These are phyloP conservation scores for Calycina herbarum DNA, from an alignment of 2,329 filamentous ascomycete species.

Conservation along the genomic window DNA sequence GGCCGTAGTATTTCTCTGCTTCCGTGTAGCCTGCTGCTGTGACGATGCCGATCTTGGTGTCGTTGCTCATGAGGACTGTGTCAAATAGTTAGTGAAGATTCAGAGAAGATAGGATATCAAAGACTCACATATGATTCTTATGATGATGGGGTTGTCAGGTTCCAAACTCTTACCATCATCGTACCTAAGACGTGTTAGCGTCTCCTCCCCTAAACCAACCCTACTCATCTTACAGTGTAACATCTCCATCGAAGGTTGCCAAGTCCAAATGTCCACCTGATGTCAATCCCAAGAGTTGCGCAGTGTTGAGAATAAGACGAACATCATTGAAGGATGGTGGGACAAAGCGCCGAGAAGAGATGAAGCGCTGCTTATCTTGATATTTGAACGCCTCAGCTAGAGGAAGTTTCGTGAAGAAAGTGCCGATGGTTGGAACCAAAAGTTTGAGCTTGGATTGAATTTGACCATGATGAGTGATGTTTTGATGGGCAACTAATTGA, in stretches of 20 bases:
- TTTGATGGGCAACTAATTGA: conserved; percentile 67
- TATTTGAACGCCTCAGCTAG: conserved; percentile 89
- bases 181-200: conserved; percentile 43
- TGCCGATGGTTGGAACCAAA: conserved; percentile 86
- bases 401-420: conserved; percentile 86
- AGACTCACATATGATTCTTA: conserved; percentile 52
- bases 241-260: conserved; percentile 95
- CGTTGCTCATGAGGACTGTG: conserved; percentile 69
- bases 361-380: conserved; percentile 82
- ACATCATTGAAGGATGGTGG: conserved; percentile 97
- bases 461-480: conserved; percentile 50
- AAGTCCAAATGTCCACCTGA: conserved; percentile 72
- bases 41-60: conserved; percentile 89
- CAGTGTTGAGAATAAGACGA: conserved; percentile 87
- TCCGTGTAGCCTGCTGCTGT: conserved; percentile 95
- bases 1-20: conserved; percentile 79
- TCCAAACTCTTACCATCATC: conserved; percentile 82
- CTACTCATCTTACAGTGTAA: conserved; percentile 65
- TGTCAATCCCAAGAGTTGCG: conserved; percentile 89
- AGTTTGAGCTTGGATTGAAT: conserved; percentile 88
- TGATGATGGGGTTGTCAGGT: conserved; percentile 74
- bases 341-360: conserved; percentile 89
- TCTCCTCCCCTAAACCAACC: not conserved
- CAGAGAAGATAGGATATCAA: conserved; percentile 12
- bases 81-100: conserved; percentile 35